Conservation (phyloP, 139 green algal species). For the Diplosphaera chodatii region DNA sequence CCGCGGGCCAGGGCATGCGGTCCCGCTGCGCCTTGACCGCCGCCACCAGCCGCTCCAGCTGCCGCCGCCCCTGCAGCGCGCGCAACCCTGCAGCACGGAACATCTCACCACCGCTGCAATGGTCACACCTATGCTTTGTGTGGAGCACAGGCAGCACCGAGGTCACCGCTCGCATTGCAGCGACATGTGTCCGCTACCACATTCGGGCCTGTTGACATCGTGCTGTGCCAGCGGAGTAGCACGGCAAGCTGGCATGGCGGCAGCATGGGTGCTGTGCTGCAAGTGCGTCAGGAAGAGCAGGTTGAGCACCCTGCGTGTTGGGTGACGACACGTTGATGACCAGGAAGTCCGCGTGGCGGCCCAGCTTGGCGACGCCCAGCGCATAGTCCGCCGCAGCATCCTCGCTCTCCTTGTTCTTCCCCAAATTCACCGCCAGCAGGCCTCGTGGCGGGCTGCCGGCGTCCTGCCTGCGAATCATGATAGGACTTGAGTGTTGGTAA, state of each 20-base stretch:
- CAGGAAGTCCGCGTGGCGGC: constrained; percentile 81
- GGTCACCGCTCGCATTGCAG: too few relatives aligned
- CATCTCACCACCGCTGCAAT: neutral
- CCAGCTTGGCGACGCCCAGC: constrained; percentile 61
- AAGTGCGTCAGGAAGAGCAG: too few relatives aligned
- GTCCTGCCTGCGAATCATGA: neutral
- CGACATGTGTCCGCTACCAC: too few relatives aligned
- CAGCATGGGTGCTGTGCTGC: too few relatives aligned
- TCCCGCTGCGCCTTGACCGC: constrained; percentile 55
- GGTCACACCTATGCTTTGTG: too few relatives aligned
- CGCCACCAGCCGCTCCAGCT: constrained; percentile 73
- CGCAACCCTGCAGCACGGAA: constrained; percentile 54
- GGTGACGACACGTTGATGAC: constrained; percentile 98
- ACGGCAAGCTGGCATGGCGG: too few relatives aligned
- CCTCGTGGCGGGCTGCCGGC: constrained; percentile 15
- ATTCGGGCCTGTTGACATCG: too few relatives aligned
- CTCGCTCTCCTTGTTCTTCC: constrained; percentile 94
- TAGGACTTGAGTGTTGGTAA: too few relatives aligned
- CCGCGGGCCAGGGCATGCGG: constrained; percentile 54
- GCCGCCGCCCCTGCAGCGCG: constrained; percentile 68
- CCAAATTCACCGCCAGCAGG: constrained; percentile 90
- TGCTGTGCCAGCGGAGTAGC: too few relatives aligned
- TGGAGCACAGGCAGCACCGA: too few relatives aligned
- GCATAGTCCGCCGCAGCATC: constrained; percentile 84
- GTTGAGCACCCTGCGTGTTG: constrained; percentile 86